Evolutionary conservation across 176 grass and related monocot species (phyloP).

Genomic region (Eleusine indica): DNA sequence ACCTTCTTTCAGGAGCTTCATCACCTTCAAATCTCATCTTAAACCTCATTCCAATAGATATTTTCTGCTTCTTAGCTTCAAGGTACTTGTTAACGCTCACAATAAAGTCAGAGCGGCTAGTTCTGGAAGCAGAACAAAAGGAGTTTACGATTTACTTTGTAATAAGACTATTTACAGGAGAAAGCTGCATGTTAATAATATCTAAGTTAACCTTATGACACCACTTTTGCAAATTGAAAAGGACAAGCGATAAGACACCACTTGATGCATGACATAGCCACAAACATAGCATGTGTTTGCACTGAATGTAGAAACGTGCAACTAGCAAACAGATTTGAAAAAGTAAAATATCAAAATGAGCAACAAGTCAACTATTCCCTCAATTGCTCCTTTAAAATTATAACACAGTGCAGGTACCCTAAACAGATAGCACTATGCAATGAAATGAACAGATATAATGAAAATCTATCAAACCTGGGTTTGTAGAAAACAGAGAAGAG

Average conservation of each 20-base stretch:
- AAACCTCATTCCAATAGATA: conserved; percentile 90
- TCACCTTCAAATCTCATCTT: conserved; percentile 98
- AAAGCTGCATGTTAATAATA: background rate
- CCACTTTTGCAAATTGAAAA: conserved; percentile 20
- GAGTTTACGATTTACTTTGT: conserved; percentile 1
- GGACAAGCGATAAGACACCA: background rate
- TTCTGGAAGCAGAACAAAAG: conserved; percentile 55
- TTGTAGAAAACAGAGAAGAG: conserved; percentile 98
- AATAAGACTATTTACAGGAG: background rate
- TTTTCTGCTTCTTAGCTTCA: conserved; percentile 84
- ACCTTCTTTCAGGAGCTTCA: conserved; percentile 91
- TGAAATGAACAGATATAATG: conserved; percentile 31
- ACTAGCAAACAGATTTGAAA: conserved; percentile 6
- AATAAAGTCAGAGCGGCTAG: conserved; percentile 87
- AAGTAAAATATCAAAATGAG: background rate
- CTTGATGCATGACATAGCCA: conserved; percentile 9
- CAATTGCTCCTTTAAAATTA: background rate
- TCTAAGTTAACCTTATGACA: conserved; percentile 10
- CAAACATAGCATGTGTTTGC: background rate
- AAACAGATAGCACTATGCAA: conserved; percentile 26
- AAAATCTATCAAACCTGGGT: conserved; percentile 65
- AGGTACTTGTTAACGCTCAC: conserved; percentile 89
- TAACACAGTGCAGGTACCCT: background rate
- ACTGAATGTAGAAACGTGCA: background rate
- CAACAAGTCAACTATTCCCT: background rate